Conservation (phyloP, 345 rosid species). For the Euphorbia peplus region DNA sequence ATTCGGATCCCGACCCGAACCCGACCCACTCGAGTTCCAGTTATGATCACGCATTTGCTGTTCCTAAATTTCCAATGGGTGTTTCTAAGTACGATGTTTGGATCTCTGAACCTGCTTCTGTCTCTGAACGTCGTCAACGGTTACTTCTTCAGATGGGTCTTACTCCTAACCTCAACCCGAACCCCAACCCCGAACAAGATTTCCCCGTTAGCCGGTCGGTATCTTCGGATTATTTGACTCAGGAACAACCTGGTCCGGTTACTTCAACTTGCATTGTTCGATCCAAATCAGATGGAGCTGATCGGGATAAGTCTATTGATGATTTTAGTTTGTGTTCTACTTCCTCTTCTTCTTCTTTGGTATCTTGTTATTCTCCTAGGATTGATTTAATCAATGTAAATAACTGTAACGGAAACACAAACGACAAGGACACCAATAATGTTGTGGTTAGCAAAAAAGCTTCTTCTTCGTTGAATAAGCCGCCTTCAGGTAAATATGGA, state of each 20-base stretch:
- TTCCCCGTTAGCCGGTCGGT: conserved; percentile 36
- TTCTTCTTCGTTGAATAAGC: conserved; percentile 32
- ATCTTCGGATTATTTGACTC: conserved; percentile 38
- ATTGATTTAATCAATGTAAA: conserved; percentile 28
- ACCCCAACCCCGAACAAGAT: conserved; percentile 45
- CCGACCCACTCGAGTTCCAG: conserved; percentile 28
- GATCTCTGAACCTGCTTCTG: conserved; percentile 75
- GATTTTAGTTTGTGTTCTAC: conserved; percentile 22
- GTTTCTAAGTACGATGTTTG: conserved; percentile 61
- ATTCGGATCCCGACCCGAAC: conserved; percentile 56
- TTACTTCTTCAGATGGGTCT: conserved; percentile 67
- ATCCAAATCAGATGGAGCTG: conserved; percentile 52
- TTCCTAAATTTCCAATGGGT: conserved; percentile 47
- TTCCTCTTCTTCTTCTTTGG: conserved; percentile 32
- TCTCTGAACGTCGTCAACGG: conserved; percentile 65
- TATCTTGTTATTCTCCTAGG: conserved; percentile 32
- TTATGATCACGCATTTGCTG: conserved; percentile 30
- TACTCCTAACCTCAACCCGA: conserved; percentile 40
- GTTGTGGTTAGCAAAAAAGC: conserved; percentile 1
- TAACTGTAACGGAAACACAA: conserved; percentile 10
- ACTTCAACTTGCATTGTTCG: conserved; percentile 27
- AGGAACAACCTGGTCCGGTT: conserved; percentile 14
- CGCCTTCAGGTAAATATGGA: conserved; percentile 29
- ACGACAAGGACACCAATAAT: background rate
- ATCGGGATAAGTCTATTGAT: conserved; percentile 14